phyloP scores from a whole-genome alignment of 75 land plant species.

The Isoetes taiwanensis region DNA sequence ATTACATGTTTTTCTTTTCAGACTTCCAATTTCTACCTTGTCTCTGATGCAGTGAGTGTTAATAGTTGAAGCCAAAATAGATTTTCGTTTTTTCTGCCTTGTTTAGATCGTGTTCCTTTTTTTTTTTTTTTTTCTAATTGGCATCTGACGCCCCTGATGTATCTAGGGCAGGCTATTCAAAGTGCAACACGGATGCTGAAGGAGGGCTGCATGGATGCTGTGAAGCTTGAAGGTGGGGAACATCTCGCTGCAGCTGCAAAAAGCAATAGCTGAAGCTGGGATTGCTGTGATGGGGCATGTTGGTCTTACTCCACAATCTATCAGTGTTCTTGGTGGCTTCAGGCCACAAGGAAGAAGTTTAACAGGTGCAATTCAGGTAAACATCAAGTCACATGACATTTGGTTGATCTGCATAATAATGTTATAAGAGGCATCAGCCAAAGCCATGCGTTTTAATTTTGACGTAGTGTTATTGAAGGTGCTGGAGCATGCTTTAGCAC shows the following conservation, averaged over 20 bases:
- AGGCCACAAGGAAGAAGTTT: constrained; percentile 85
- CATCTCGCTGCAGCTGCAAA: constrained; percentile 82
- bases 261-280: constrained; percentile 80
- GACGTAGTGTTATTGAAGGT: constrained; percentile 39
- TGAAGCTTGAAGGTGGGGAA: constrained; percentile 82
- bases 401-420: background rate
- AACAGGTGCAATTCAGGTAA: constrained; percentile 73
- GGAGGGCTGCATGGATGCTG: constrained; percentile 94
- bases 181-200: constrained; percentile 73
- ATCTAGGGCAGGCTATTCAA: constrained; percentile 58
- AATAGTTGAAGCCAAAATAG: too few relatives aligned
- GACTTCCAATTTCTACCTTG: too few relatives aligned
- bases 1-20: too few relatives aligned
- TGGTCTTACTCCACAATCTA: constrained; percentile 93
- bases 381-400: background rate
- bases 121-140: too few relatives aligned
- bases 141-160: background rate
- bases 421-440: background rate
- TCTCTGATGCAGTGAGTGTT: too few relatives aligned
- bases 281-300: constrained; percentile 99
- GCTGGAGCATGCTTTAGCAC: constrained; percentile 75
- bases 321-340: constrained; percentile 93
- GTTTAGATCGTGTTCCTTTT: too few relatives aligned
- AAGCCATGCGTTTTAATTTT: too few relatives aligned
- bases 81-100: too few relatives aligned